Percentiles rank a stretch among this genome's conserved stretches.
Evolutionary conservation across 1,284 basidiomycete species (phyloP).

Genomic region (Phellinidium pouzarii): DNA sequence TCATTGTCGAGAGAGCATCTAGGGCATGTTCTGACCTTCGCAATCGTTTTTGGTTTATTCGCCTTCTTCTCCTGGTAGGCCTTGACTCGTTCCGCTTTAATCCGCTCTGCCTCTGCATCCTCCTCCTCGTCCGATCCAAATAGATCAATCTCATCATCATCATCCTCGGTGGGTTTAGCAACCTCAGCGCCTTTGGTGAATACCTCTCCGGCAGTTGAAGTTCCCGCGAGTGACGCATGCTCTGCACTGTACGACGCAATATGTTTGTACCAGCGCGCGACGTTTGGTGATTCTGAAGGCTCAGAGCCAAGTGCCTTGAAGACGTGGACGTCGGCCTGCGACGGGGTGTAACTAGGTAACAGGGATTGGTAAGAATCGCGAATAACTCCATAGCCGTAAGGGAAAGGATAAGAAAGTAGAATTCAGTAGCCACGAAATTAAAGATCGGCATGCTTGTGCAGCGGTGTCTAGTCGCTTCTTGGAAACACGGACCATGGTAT

Average conservation of each 20-base stretch:
- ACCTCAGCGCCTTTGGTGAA: conserved; percentile 49
- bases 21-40: conserved; percentile 60
- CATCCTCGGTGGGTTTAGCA: conserved; percentile 40
- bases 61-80: conserved; percentile 94
- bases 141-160: conserved; percentile 87
- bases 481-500: conserved; percentile 99
- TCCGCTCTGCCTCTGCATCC: conserved; percentile 86
- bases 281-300: conserved; percentile 70
- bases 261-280: conserved; percentile 91
- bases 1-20: conserved; percentile 7
- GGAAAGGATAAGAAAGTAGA: conserved; percentile 21
- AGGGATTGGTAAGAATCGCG: conserved; percentile 17
- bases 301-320: conserved; percentile 71
- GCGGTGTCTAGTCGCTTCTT: conserved; percentile 98
- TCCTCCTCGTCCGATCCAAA: conserved; percentile 89
- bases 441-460: conserved; percentile 75
- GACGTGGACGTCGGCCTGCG: conserved; percentile 94
- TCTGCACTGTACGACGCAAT: conserved; percentile 84
- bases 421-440: conserved; percentile 80
- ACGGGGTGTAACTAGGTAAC: conserved; percentile 77
- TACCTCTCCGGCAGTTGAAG: conserved; percentile 76
- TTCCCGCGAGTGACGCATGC: conserved; percentile 74
- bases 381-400: conserved; percentile 19
- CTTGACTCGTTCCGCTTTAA: conserved; percentile 95
- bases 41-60: conserved; percentile 80